Evolutionary conservation across 1,284 basidiomycete species (phyloP), one percentile per base, ranked within the genome.

Genomic region (Apiotrichum mycotoxinovorans): DNA sequence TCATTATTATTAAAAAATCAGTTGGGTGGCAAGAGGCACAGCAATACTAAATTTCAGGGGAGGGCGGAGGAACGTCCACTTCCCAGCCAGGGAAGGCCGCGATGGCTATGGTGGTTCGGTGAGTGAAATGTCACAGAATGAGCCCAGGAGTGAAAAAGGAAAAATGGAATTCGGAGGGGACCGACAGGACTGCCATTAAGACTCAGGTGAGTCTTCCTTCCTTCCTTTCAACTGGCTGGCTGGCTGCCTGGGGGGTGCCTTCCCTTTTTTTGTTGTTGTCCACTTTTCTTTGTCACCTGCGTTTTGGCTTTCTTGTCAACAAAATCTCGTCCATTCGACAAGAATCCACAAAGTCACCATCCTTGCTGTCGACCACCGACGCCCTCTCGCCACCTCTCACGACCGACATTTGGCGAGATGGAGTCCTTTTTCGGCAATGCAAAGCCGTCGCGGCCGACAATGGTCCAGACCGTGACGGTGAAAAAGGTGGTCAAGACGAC

Each of bases 371-470:
- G 14, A 11, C 27, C 27, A 34, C 47, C 34, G n/a, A 15, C 34
- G 7, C 25, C 10, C 22, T 9, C 48, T 38, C 33, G n/a, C 17
- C 44, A n/a, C 27, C 44, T 25, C 46, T 35, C 15, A 14, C n/a
- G 12, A 26, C 25, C 41, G n/a, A 42, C 41, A 25, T 30, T n/a
- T 30, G 7, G 2, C 47, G 50, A 44, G 42, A 69, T 69, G 66
- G 57, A 66, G 48, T 70, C 68, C 18, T 68, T 70, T 47, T 70
- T 70, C 54, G 65, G 65, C 43, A 54, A 54, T 52, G 26, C 53
- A 57, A 49, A 59, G 58, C 40, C 57, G 34, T 41, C 59, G 14
- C 47, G 63, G 51, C 43, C 56, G 2, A 34, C 62, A 2, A 25
- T 58, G 14, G 59, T 65, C 25, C 56, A 63, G 33, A 66, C 62